Base-by-base conservation (phyloP, 1,284 basidiomycete genomes). In the Caloboletus inedulis region DNA sequence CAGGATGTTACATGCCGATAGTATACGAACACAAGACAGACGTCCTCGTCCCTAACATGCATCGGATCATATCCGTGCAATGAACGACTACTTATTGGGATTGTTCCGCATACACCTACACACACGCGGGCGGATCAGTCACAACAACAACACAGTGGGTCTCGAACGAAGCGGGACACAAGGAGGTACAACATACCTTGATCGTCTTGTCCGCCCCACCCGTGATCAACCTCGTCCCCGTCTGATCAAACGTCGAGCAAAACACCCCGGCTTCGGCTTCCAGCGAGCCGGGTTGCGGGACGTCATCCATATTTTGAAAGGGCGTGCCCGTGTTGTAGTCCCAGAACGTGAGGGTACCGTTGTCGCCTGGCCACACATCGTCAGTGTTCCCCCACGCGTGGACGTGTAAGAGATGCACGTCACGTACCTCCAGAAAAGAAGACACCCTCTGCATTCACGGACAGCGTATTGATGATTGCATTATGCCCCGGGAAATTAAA, bases 161-260 rank as follows among this genome's bases (percentile, higher is more conserved):
- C 39, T 16, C 19, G 21, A 39, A 21, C 8, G 8, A n/a, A 4
- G 16, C 14, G 1, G 14, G 14, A 18, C 37, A 16, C 14, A 16
- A 9, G 27, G n/a, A n/a, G n/a, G n/a, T n/a, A n/a, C n/a, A n/a
- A 41, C 72, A 14, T 30, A 89, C 90, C 80, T 97, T 97, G 77
- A 97, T 95, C 9, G 94, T 98, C 80, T 99, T 99, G 76, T 99
- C 96, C 8, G 96, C 96, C 21, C 95, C 90, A 44, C 96, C 97
- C 1, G 94, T 98, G 60, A 98, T 96, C 55, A 99, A 73, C 43
- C 97, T 78, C 31, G 94, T 96, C 3, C 96, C 97, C 1, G 96
- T 98, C 69, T 87, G 79, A 71, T 98, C 96, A 72, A 98, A 99
- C 5, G 94, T 91, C 16, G 94, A 98, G 69, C 93, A 97, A 77